Percentiles rank a stretch among this genome's conserved stretches.
Evolutionary conservation across 371 early-diverging fungal species (phyloP).

Genomic region (Mortierella polycephala): DNA sequence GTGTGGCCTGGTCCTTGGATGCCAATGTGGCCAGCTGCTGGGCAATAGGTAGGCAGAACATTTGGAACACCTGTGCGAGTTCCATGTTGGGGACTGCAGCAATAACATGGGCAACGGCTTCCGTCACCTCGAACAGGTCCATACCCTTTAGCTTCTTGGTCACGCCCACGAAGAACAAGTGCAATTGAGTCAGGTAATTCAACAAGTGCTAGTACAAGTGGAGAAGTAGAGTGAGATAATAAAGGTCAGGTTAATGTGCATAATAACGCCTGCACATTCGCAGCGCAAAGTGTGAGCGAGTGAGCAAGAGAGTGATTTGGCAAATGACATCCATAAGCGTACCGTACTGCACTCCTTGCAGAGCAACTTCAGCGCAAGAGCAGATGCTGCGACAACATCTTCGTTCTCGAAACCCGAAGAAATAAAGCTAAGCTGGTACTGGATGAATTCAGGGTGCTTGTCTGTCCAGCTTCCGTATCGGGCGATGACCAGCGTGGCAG

Average conservation of each 20-base stretch:
- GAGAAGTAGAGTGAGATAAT: slow-evolving; percentile 1
- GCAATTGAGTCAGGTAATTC: slow-evolving; percentile 77
- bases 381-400: slow-evolving; percentile 90
- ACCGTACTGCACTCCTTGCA: slow-evolving; percentile 91
- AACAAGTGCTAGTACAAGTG: slow-evolving; percentile 64
- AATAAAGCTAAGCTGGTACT: slow-evolving; percentile 89
- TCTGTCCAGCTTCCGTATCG: slow-evolving; percentile 95
- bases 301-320: slow-evolving; percentile 3
- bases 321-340: slow-evolving; percentile 31
- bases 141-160: slow-evolving; percentile 69
- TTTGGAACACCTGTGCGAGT: slow-evolving; percentile 74
- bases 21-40: slow-evolving; percentile 67
- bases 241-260: background rate
- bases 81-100: slow-evolving; percentile 75
- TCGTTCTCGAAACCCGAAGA: slow-evolving; percentile 87
- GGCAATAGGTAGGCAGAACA: slow-evolving; percentile 87
- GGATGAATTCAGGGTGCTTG: slow-evolving; percentile 86
- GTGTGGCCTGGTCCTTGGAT: slow-evolving; percentile 51
- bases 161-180: slow-evolving; percentile 79
- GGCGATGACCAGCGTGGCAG: slow-evolving; percentile 94
- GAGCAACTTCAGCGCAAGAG: slow-evolving; percentile 86
- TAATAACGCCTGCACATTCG: no score
- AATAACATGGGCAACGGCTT: slow-evolving; percentile 90
- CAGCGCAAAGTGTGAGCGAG: no score
- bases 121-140: slow-evolving; percentile 86